Base-by-base conservation (phyloP, 1,139 yeast genomes). In the Nakaseomyces nivariensis region DNA sequence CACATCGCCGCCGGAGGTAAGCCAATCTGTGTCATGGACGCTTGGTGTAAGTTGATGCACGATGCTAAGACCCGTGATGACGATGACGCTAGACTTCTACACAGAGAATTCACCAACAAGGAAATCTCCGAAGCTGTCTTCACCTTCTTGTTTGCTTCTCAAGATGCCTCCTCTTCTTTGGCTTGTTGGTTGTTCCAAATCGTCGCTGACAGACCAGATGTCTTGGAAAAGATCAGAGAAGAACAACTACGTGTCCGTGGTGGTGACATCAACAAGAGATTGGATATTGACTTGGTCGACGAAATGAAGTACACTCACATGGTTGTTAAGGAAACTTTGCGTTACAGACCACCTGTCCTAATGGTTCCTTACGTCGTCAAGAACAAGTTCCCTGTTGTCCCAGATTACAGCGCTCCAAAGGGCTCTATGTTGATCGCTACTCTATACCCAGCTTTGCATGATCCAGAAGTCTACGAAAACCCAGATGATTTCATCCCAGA, bases 121-220 rank as follows among this genome's bases (percentile, higher is more conserved):
- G 98, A 92, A 70, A 90, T 92, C 60, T 86, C 96, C 34, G 97
- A 92, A 73, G 95, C 95, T 50, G 80, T 92, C 57, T 92, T 92
- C 76, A 92, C 98, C 24, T 92, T 92, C 69, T 75, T 92, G 68
- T 92, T 92, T 69, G 98, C 98, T 29, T 85, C 96, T 8, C 98
- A 92, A 72, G 98, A 92, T 71, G 98, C 98, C 33, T 85, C 97
- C 6, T 88, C 97, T 3, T 87, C 96, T n/a, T 82, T 95, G 60
- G 95, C 96, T 56, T 90, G 97, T 69, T 92, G 98, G 98, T 77
- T 92, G 64, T 92, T 90, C 80, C 98, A 92, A 74, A 78, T 88
- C 60, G 83, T 89, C 50, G 90, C 96, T 56, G 98, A 92, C 69
- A 80, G 96, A 64, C 97, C 97, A 44, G 97, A 92, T 58, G 82